A percentile compares a stretch with the other conserved stretches of the same genome.
phyloP scores from a whole-genome alignment of 768 basidiomycete species.

The Calvatia gigantea region DNA sequence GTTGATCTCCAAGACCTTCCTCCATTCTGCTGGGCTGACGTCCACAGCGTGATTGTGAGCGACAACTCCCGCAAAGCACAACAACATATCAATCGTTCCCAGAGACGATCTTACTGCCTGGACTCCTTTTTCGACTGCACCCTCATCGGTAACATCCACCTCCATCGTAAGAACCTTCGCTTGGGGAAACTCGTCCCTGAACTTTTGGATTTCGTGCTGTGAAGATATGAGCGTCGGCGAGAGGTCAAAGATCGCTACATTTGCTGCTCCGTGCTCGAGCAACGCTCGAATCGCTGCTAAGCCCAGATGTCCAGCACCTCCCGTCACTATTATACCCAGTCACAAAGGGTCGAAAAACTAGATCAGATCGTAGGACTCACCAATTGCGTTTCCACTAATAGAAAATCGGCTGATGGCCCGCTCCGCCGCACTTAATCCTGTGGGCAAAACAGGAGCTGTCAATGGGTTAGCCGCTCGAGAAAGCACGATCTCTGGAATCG shows the following conservation, averaged over 20 bases:
- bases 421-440: slow-evolving; percentile 15
- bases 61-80: slow-evolving; percentile 43
- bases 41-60: slow-evolving; percentile 29
- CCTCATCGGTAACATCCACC: slow-evolving; percentile 35
- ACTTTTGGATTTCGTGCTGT: slow-evolving; percentile 16
- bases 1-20: slow-evolving; percentile 36
- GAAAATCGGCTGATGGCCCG: slow-evolving; percentile 32
- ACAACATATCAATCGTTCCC: slow-evolving; percentile 31
- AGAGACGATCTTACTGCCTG: slow-evolving; percentile 22
- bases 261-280: slow-evolving; percentile 39
- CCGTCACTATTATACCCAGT: slow-evolving; percentile 31
- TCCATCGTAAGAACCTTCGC: slow-evolving; percentile 28
- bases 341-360: background rate
- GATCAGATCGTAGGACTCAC: slow-evolving; percentile 18
- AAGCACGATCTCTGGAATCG: slow-evolving; percentile 4
- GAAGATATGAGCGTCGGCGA: slow-evolving; percentile 20
- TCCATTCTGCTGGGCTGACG: slow-evolving; percentile 30
- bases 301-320: slow-evolving; percentile 39
- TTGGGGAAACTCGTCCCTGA: slow-evolving; percentile 27
- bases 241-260: slow-evolving; percentile 30
- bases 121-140: slow-evolving; percentile 23
- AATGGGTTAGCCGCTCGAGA: slow-evolving; percentile 17
- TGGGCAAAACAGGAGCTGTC: slow-evolving; percentile 12
- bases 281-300: slow-evolving; percentile 33
- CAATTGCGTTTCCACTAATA: slow-evolving; percentile 37